These are phyloP conservation scores for Trametes versicolor DNA, from an alignment of 1,284 basidiomycete species.

Conservation along the genomic window DNA sequence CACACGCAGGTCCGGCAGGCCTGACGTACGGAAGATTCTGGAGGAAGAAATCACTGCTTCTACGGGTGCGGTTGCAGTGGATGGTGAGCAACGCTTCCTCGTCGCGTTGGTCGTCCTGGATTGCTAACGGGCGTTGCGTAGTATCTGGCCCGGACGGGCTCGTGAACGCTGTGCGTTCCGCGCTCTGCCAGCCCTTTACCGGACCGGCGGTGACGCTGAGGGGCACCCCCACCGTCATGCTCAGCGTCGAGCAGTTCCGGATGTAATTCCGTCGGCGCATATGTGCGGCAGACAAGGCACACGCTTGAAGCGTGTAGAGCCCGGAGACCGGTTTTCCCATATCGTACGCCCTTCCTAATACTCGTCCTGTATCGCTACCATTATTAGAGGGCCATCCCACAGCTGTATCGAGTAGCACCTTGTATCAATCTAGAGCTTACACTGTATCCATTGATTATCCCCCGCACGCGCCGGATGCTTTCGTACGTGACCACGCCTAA, in stretches of 20 bases:
- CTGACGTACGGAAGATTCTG: constrained; percentile 30
- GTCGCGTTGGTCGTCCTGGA: background rate
- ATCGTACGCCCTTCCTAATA: background rate
- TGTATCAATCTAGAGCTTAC: constrained; percentile 4
- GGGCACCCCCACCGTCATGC: constrained; percentile 31
- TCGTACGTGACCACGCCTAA: background rate
- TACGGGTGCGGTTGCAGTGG: constrained; percentile 31
- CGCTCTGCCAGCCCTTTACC: constrained; percentile 27
- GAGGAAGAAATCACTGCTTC: constrained; percentile 29
- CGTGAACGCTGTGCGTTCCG: constrained; percentile 25
- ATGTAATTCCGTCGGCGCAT: constrained; percentile 14
- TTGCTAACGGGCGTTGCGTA: background rate
- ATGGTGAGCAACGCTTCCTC: constrained; percentile 23
- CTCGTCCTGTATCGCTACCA: background rate
- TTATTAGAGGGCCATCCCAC: background rate
- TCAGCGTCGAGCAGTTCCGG: constrained; percentile 36
- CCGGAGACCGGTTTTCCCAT: background rate
- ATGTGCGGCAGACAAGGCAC: background rate
- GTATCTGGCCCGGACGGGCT: constrained; percentile 34
- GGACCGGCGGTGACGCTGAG: constrained; percentile 26
- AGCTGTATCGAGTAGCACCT: constrained; percentile 1
- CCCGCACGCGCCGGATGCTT: background rate
- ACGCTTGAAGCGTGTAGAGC: background rate
- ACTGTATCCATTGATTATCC: background rate
- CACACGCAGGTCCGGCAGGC: constrained; percentile 17